Evolutionary conservation across 345 rosid species (phyloP), one percentile per base, ranked within the genome.

Genomic region (Turnera subulata): DNA sequence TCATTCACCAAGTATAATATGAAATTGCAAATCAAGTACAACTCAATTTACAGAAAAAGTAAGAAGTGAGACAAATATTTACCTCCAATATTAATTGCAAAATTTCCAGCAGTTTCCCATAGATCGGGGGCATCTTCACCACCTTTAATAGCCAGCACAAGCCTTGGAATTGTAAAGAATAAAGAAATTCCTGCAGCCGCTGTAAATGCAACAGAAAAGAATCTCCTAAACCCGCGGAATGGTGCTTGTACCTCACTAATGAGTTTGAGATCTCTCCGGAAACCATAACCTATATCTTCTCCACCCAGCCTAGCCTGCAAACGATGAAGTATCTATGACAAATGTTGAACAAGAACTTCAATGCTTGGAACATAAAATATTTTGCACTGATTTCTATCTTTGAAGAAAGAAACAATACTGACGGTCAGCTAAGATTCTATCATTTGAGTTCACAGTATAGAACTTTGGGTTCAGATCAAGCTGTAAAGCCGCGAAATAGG

Each of bases 161-260:
- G 78, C 75, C 96, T 80, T 61, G 99, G 99, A 61, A 81, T 55
- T 2, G 99, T 89, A 56, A 93, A 89, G 61, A 93, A 61, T 40
- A 74, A 64, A 46, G 99, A 89, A 72, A 93, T 89, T 60, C 99
- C 96, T 2, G 99, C 94, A 65, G 99, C 97, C 53, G 94, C 88
- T 1, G 82, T 67, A 59, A 93, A 74, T 56, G 96, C 98, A 46
- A 86, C 64, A 49, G 78, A 78, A 66, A 91, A 85, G 78, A 89
- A 92, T 61, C 86, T 83, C 67, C 97, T 80, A 67, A 89, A 61
- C 42, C 97, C 97, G 19, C 96, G 97, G 69, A 89, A 93, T 16
- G 97, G 99, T 65, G 99, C 97, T 78, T 87, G 94, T 59, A 93
- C 99, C 82, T 89, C 97, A 18, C 97, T 80, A 44, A 93, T 89